Evolutionary conservation across 1,284 basidiomycete species (phyloP), one percentile per base, ranked within the genome.

Genomic region (Cerioporus squamosus): DNA sequence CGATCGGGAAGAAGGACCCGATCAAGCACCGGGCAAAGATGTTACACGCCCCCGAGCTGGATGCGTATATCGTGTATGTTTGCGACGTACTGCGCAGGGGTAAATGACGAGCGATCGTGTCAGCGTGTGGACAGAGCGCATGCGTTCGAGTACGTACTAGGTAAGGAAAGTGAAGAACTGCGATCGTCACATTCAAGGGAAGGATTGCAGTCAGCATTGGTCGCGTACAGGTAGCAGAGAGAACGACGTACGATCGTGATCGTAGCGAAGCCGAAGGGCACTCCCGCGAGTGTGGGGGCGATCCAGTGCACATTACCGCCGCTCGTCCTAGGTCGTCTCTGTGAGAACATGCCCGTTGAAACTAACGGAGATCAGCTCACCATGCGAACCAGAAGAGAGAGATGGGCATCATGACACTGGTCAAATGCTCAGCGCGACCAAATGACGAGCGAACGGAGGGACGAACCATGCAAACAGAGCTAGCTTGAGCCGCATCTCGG

Each of bases 311-410:
- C 64, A 31, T 67, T 60, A 12, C 52, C 55, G 5, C 59, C 60
- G 51, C 71, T 72, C 33, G 71, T 66, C 71, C 71, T 71, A n/a
- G n/a, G 33, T 38, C 14, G 18, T 20, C 6, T 3, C 6, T 31
- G n/a, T 12, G 7, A 38, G 12, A 22, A 31, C n/a, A 17, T 23
- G 24, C 3, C 12, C 26, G 2, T 33, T 23, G 2, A 24, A 1
- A 10, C 2, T 6, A 10, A 39, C 44, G 17, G 22, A 8, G 15
- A n/a, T 1, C 26, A 2, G 59, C 68, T 5, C 26, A 71, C 71
- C 71, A 72, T 46, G 69, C 71, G 31, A 72, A 69, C 71, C 71
- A 72, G 50, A 72, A 70, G 10, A 70, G 53, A 1, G 71, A 71
- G 5, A 68, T 53, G 5, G 70, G 70, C 31, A 70, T 53, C 31